phyloP scores from a whole-genome alignment of 106 monocot species.

The Acorus calamus region DNA sequence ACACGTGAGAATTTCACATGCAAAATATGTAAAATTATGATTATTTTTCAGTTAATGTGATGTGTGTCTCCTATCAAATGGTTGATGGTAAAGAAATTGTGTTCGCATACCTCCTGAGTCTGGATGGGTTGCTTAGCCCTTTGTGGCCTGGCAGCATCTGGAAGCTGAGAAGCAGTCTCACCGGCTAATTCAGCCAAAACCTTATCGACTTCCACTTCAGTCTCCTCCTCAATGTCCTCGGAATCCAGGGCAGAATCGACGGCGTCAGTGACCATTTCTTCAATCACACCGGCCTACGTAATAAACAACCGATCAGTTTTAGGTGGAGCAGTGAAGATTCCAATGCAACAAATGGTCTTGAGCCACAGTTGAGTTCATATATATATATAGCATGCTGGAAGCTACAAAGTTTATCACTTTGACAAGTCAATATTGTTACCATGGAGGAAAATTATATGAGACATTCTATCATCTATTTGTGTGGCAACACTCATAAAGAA shows the following conservation, averaged over 20 bases:
- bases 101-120: constrained; percentile 28
- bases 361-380: no score
- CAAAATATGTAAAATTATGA: background rate
- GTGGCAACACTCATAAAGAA: no score
- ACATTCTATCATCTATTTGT: no score
- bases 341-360: no score
- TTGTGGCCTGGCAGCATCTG: constrained; percentile 64
- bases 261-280: constrained; percentile 97
- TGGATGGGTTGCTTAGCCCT: constrained; percentile 49
- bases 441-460: no score
- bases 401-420: no score
- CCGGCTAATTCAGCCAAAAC: constrained; percentile 81
- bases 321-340: no score
- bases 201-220: constrained; percentile 88
- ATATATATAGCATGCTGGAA: no score
- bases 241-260: constrained; percentile 81
- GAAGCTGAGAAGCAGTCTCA: constrained; percentile 71
- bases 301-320: background rate
- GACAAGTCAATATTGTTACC: no score
- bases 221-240: constrained; percentile 88
- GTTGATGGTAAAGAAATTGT: no score
- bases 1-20: background rate
- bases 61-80: no score
- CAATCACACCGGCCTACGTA: constrained; percentile 67
- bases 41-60: background rate